Percentiles rank a stretch among this genome's conserved stretches.
Conservation (phyloP, 345 rosid genomes). For the Sonneratia caseolaris region DNA sequence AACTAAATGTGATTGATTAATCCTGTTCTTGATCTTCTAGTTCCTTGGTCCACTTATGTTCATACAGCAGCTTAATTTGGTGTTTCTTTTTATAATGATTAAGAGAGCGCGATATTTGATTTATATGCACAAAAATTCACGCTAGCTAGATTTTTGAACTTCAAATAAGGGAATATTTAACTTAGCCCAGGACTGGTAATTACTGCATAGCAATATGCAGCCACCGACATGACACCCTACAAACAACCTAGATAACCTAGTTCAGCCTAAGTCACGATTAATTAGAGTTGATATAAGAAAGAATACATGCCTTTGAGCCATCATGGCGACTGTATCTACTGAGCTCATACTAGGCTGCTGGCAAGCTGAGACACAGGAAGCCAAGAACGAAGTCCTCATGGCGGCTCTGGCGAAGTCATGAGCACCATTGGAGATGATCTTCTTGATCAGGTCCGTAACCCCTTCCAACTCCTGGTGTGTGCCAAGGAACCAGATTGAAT, state of each 20-base stretch:
- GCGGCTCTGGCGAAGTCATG: slow-evolving; percentile 94
- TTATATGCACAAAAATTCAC: too few species aligned
- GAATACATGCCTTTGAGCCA: slow-evolving; percentile 73
- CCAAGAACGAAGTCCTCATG: slow-evolving; percentile 89
- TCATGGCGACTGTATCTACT: slow-evolving; percentile 74
- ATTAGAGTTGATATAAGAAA: not conserved
- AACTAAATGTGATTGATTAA: too few species aligned
- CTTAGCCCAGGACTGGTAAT: too few species aligned
- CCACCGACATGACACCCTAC: not conserved
- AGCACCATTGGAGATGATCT: slow-evolving; percentile 73
- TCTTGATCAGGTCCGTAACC: slow-evolving; percentile 60
- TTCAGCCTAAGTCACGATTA: not conserved
- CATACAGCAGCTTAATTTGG: too few species aligned
- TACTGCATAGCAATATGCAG: not conserved
- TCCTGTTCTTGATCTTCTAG: too few species aligned
- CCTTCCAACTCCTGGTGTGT: slow-evolving; percentile 58
- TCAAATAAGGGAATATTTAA: not conserved
- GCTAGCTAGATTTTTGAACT: not conserved
- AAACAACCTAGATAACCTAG: not conserved
- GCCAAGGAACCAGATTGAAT: slow-evolving; percentile 86
- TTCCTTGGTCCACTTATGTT: too few species aligned
- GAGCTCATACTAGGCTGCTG: slow-evolving; percentile 73
- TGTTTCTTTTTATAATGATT: too few species aligned
- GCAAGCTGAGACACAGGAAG: slow-evolving; percentile 94
- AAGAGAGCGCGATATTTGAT: too few species aligned